Evolutionary conservation across 176 grass and related monocot genomes (phyloP), one percentile per base, ranked within the genome.

Genomic region (Oryza meyeriana): DNA sequence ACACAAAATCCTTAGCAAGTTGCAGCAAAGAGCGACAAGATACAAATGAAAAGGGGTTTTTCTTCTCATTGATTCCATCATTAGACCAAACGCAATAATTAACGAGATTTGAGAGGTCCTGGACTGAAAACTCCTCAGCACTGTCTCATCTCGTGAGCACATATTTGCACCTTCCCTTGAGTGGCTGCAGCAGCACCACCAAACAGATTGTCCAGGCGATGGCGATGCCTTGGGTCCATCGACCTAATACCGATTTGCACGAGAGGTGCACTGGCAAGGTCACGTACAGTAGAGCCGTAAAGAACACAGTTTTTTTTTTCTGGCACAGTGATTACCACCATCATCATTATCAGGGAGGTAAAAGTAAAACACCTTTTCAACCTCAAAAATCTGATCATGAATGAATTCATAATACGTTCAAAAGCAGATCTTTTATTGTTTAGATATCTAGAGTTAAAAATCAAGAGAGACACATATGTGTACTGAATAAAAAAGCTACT

Each of bases 71-170:
- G 66, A 79, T 10, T 62, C 44, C 31, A 70, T 50, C 11, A 16
- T 48, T 61, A 34, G 30, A 52, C 24, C 69, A 52, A 34, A 34
- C 28, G 40, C 57, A 38, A 52, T 25, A 73, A 71, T 82, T 38
- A 77, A 55, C 31, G 79, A 71, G 61, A 74, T 41, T 48, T 25
- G 69, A 64, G 24, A 88, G 28, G 68, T n/a, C 14, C 66, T n/a
- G 42, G 12, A 18, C 29, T 14, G 31, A 13, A 5, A 42, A 36
- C 62, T 42, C 84, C 76, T 52, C 41, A 27, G 31, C 42, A 58
- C 59, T 26, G 3, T 22, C 20, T 62, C 50, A 31, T 66, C 66
- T n/a, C 65, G 74, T 70, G 73, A 70, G 28, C 6, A 27, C 45
- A 34, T 52, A 33, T 61, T 61, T 36, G 66, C 63, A 10, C 22